Base-by-base conservation (phyloP, 306 rosid species). In the Gillenia trifoliata region DNA sequence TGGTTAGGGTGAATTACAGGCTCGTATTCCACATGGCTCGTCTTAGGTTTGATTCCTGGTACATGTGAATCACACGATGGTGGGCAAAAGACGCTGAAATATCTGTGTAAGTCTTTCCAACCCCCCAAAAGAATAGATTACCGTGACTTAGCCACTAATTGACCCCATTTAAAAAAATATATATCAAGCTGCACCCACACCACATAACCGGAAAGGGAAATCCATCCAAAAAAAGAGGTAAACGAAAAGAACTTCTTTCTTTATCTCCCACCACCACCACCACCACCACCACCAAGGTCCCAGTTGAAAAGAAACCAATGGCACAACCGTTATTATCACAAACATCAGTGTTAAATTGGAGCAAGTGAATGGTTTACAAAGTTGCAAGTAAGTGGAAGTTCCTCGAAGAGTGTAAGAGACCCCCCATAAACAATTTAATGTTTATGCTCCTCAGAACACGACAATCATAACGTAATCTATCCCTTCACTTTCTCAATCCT, bases 391-490 rank as follows among this genome's bases (percentile, higher is more conserved):
- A 4, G 54, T 59, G 67, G 66, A 72, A 72, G 67, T 59, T 72
- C 57, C 76, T 59, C 43, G 68, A 72, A 59, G 67, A 36, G 1
- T 8, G 15, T 3, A 33, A 10, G 26, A 17, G 23, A 1, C 8
- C 2, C n/a, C 61, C 68, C 68, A 72, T 65, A 30, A 56, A 23
- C 68, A 19, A 65, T 52, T 19, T 47, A 28, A 52, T 71, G 67
- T 47, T 26, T 6, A 9, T 78, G 66, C 47, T 52, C 60, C 61
- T 29, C 50, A 4, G 62, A 0, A 57, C n/a, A 59, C 64, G 75
- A 47, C 78, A 79, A 73, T 23, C 36, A 49, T 17, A 59, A 66
- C 73, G 75, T 79, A 78, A 72, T 78, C 78, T 49, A 23, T 40
- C 17, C 11, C 52, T 13, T 8, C 11, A 6, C 63, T 45, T 55